A percentile compares a stretch with the other conserved stretches of the same genome.
Evolutionary conservation across 441 rosid genomes (phyloP).

Genomic region (Dalechampia spathulata): DNA sequence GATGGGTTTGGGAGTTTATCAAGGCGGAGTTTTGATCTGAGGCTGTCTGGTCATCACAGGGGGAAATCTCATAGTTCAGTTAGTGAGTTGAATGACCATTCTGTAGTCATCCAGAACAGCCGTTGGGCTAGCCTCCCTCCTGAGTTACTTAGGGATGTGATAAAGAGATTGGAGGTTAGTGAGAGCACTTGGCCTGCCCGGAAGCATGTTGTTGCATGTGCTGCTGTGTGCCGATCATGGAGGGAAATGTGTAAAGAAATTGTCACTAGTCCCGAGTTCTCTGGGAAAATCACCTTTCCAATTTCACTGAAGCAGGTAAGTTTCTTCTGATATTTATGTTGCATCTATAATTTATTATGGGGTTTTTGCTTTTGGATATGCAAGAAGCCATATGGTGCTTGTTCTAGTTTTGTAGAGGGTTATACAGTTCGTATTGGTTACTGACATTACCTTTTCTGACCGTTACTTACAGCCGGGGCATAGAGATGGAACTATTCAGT

Average conservation of each 20-base stretch:
- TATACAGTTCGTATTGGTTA: background rate
- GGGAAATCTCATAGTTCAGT: slow-evolving; percentile 80
- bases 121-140: slow-evolving; percentile 94
- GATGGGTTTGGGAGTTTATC: slow-evolving; percentile 93
- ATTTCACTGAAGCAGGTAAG: slow-evolving; percentile 88
- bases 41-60: slow-evolving; percentile 51
- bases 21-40: slow-evolving; percentile 75
- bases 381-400: background rate
- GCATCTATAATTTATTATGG: background rate
- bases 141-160: slow-evolving; percentile 79
- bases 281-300: slow-evolving; percentile 88
- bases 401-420: background rate
- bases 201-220: slow-evolving; percentile 83
- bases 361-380: background rate
- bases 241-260: slow-evolving; percentile 94
- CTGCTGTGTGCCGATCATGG: slow-evolving; percentile 93
- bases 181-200: slow-evolving; percentile 92
- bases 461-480: slow-evolving; percentile 62
- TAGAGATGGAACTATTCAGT: slow-evolving; percentile 79
- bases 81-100: slow-evolving; percentile 60
- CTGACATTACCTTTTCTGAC: slow-evolving; percentile 10
- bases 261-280: slow-evolving; percentile 71
- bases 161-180: slow-evolving; percentile 86
- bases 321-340: background rate
- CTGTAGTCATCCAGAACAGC: slow-evolving; percentile 53